Evolutionary conservation across 441 rosid species (phyloP).

Genomic region (Brassica hybrid): DNA sequence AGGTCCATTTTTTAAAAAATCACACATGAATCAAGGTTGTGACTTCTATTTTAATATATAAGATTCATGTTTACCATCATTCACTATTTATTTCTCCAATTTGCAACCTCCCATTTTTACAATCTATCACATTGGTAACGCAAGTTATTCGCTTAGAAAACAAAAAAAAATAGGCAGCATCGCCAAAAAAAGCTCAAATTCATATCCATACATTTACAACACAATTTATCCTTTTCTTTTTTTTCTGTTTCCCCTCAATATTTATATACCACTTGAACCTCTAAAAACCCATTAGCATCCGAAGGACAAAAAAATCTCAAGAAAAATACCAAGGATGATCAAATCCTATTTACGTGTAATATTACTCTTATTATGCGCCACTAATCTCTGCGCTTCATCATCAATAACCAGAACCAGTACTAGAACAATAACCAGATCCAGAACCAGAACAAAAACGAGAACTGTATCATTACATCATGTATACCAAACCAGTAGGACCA

Average conservation of each 20-base stretch:
- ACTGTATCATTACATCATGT: not conserved
- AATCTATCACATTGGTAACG: constrained; percentile 16
- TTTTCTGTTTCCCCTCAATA: not conserved
- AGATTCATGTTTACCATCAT: constrained; percentile 15
- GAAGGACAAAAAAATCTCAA: not conserved
- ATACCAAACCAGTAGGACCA: not conserved
- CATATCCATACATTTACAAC: constrained; percentile 29
- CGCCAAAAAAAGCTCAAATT: constrained; percentile 26
- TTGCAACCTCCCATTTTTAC: constrained; percentile 15
- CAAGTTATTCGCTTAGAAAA: constrained; percentile 26
- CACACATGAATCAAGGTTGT: too few relatives aligned
- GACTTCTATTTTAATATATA: too few relatives aligned
- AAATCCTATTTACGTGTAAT: not conserved
- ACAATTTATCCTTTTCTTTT: not conserved
- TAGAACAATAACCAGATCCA: not conserved
- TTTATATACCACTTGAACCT: constrained; percentile 32
- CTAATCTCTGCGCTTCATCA: not conserved
- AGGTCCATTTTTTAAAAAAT: too few relatives aligned
- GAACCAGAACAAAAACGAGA: not conserved
- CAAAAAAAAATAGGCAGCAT: constrained; percentile 18
- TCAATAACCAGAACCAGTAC: not conserved
- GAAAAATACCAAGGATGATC: not conserved
- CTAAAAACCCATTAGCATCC: constrained; percentile 11
- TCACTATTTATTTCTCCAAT: not conserved
- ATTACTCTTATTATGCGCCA: not conserved